Conservation (phyloP, 768 basidiomycete species). For the Fibroporia radiculosa region DNA sequence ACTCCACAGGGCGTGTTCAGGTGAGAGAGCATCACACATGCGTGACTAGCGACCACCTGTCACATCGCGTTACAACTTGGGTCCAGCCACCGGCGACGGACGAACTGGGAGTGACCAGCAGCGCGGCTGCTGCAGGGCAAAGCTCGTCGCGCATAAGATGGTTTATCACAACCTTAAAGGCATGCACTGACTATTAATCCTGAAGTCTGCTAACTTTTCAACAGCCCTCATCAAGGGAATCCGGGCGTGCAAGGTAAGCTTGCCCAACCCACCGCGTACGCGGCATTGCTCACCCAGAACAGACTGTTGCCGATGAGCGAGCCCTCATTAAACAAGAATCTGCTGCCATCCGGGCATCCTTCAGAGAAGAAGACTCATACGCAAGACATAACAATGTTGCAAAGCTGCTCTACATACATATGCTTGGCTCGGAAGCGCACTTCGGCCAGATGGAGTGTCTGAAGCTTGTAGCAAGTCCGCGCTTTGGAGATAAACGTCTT, state of each 20-base stretch:
- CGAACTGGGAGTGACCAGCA: background rate
- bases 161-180: conserved; percentile 86
- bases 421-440: conserved; percentile 97
- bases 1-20: too few species aligned
- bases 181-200: conserved; percentile 26
- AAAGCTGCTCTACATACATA: conserved; percentile 96
- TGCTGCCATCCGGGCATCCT: conserved; percentile 92
- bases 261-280: background rate
- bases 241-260: conserved; percentile 80
- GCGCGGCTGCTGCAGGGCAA: background rate
- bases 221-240: conserved; percentile 97
- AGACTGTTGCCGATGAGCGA: conserved; percentile 99
- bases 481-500: conserved; percentile 92
- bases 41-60: background rate
- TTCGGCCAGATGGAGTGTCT: conserved; percentile 98
- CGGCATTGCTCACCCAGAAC: conserved; percentile 14
- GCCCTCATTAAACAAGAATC: conserved; percentile 96
- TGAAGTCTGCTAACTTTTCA: conserved; percentile 16
- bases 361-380: conserved; percentile 94
- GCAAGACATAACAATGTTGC: conserved; percentile 96
- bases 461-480: conserved; percentile 88
- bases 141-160: conserved; percentile 33
- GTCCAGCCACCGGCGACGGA: background rate
- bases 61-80: background rate
- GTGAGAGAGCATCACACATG: background rate